These are phyloP conservation scores for Fraxinus anomala DNA, from an alignment of 257 asterid genomes.

Conservation along the genomic window DNA sequence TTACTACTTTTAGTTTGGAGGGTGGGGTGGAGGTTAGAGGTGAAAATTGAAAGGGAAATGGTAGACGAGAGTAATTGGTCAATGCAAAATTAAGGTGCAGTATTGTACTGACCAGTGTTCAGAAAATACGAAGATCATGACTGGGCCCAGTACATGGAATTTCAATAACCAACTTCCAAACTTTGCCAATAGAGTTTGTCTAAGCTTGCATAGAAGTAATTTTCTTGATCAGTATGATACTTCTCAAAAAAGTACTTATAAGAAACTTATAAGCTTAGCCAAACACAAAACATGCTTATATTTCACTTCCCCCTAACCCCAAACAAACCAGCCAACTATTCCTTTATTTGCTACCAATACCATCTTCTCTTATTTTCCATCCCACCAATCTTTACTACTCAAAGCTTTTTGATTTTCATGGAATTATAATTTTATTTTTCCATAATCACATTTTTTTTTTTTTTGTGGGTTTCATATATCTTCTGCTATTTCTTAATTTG, in stretches of 20 bases:
- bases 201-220: background rate
- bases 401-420: slow-evolving; percentile 18
- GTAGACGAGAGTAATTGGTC: slow-evolving; percentile 24
- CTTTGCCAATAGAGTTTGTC: slow-evolving; percentile 11
- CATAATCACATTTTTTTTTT: background rate
- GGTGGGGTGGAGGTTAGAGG: background rate
- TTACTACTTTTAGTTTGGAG: background rate
- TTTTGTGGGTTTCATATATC: background rate
- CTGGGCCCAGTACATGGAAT: slow-evolving; percentile 36
- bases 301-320: slow-evolving; percentile 52
- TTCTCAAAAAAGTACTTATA: background rate
- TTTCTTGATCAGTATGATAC: background rate
- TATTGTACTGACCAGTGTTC: background rate
- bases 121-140: slow-evolving; percentile 36
- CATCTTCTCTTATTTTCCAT: slow-evolving; percentile 17
- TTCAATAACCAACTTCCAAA: slow-evolving; percentile 42
- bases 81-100: slow-evolving; percentile 21
- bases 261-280: background rate
- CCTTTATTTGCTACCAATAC: slow-evolving; percentile 24
- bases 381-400: slow-evolving; percentile 12
- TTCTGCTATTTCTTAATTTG: background rate
- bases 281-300: slow-evolving; percentile 5
- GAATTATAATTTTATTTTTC: background rate
- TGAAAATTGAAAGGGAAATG: background rate
- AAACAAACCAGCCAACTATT: slow-evolving; percentile 47